phyloP scores from a whole-genome alignment of 1,284 basidiomycete genomes.

The Sanghuangporus baumii region DNA sequence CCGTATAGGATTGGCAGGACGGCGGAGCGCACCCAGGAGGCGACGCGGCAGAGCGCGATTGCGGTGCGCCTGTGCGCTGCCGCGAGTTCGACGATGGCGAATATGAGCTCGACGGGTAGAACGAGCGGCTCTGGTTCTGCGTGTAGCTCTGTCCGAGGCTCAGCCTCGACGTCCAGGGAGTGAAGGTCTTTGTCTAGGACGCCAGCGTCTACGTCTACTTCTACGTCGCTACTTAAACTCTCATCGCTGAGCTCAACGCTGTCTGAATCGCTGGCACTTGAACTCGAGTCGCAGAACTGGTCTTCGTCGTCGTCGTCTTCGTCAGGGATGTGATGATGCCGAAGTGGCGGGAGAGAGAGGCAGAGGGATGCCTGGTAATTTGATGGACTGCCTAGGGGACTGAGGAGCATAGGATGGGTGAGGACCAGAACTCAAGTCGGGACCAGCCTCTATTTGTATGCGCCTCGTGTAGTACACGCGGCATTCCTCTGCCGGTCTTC shows the following conservation, averaged over 20 bases:
- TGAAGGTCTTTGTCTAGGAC: neutral
- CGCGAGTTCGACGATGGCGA: slow-evolving; percentile 17
- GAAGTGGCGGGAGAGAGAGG: slow-evolving; percentile 8
- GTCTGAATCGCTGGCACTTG: neutral
- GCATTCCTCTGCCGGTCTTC: neutral
- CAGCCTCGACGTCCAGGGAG: neutral
- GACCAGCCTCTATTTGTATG: slow-evolving; percentile 6
- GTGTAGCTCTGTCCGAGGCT: neutral
- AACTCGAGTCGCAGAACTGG: neutral
- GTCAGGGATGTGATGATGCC: neutral
- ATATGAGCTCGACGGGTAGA: slow-evolving; percentile 18
- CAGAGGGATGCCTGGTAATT: slow-evolving; percentile 9
- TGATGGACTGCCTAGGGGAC: slow-evolving; percentile 15
- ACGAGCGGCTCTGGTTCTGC: neutral
- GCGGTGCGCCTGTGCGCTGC: slow-evolving; percentile 2
- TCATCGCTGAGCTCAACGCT: neutral
- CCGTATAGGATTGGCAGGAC: slow-evolving; percentile 14
- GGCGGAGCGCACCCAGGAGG: slow-evolving; percentile 16
- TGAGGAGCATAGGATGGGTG: slow-evolving; percentile 11
- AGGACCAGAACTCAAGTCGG: neutral
- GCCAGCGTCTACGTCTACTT: slow-evolving; percentile 4
- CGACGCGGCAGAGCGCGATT: slow-evolving; percentile 16
- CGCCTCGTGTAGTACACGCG: slow-evolving; percentile 1
- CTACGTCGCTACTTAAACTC: neutral
- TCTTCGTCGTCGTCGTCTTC: slow-evolving; percentile 7